Percentiles rank a stretch among this genome's conserved stretches.
These are phyloP conservation scores for Cladosporium colombiae DNA, from an alignment of 2,329 filamentous ascomycete species.

Conservation along the genomic window DNA sequence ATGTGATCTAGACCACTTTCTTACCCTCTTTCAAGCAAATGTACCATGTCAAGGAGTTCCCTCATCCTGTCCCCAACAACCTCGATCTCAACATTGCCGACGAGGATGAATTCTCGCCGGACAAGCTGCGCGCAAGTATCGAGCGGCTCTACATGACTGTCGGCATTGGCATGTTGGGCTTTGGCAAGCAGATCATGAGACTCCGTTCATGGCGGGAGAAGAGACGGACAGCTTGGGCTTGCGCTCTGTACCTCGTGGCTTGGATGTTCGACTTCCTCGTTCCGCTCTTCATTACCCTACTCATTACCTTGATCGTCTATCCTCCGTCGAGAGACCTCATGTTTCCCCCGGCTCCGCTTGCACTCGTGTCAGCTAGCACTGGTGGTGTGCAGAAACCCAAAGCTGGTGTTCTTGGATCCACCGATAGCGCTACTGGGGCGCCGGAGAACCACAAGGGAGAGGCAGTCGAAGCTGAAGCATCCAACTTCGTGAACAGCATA, in stretches of 20 bases:
- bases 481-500: conserved; percentile 75
- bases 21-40: conserved; percentile 53
- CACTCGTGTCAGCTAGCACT: conserved; percentile 67
- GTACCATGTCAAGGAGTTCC: conserved; percentile 70
- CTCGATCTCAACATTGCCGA: conserved; percentile 80
- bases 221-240: conserved; percentile 67
- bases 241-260: conserved; percentile 60
- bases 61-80: conserved; percentile 61
- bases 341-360: conserved; percentile 76
- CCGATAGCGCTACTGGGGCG: conserved; percentile 76
- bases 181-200: conserved; percentile 72
- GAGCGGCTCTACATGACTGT: conserved; percentile 83
- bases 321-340: conserved; percentile 62
- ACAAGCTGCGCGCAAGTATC: conserved; percentile 75
- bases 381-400: conserved; percentile 77
- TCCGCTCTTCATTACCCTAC: conserved; percentile 58
- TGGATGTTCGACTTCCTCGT: conserved; percentile 74
- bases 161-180: conserved; percentile 63
- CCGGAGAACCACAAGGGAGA: conserved; percentile 82
- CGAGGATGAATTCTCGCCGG: conserved; percentile 81
- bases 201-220: conserved; percentile 78
- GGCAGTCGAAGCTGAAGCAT: conserved; percentile 79
- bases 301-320: conserved; percentile 67
- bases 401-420: conserved; percentile 72
- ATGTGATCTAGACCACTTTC: not conserved